Percentiles rank a stretch among this genome's conserved stretches.
Evolutionary conservation across 106 monocot genomes (phyloP).

Genomic region (Amphibolis antarctica): DNA sequence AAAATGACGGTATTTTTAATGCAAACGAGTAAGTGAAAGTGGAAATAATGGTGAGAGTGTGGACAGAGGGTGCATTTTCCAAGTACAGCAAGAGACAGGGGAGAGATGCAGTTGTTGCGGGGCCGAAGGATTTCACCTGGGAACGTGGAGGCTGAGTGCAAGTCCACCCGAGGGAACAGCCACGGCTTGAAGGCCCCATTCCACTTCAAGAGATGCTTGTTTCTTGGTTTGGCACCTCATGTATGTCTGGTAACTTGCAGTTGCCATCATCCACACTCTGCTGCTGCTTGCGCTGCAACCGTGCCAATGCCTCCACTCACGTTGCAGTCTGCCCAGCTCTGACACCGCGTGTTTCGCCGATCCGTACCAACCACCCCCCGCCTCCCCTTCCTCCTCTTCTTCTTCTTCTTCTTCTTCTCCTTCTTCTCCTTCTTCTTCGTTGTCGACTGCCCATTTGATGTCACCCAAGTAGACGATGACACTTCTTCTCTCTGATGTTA

Average conservation of each 20-base stretch:
- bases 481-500: slow-evolving; percentile 12
- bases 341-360: slow-evolving; percentile 42
- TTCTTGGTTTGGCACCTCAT: slow-evolving; percentile 65
- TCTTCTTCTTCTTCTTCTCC: slow-evolving; percentile 4
- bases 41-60: background rate
- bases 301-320: slow-evolving; percentile 25
- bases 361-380: slow-evolving; percentile 10
- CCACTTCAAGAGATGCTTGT: slow-evolving; percentile 52
- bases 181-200: slow-evolving; percentile 78
- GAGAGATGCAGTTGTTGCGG: slow-evolving; percentile 6
- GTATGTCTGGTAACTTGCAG: slow-evolving; percentile 70
- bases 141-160: slow-evolving; percentile 57
- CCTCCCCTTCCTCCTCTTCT: background rate
- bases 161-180: slow-evolving; percentile 79
- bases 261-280: slow-evolving; percentile 68
- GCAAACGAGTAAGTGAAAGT: background rate
- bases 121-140: slow-evolving; percentile 7
- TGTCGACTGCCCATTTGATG: slow-evolving; percentile 55
- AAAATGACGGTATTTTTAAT: slow-evolving; percentile 4
- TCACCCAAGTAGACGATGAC: slow-evolving; percentile 66
- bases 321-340: slow-evolving; percentile 48
- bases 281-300: slow-evolving; percentile 8
- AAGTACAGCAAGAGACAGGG: slow-evolving; percentile 3
- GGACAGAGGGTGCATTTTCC: background rate
- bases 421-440: slow-evolving; percentile 11